Conservation (phyloP, 2,329 filamentous ascomycete species). For the Colletotrichum echinochloae region DNA sequence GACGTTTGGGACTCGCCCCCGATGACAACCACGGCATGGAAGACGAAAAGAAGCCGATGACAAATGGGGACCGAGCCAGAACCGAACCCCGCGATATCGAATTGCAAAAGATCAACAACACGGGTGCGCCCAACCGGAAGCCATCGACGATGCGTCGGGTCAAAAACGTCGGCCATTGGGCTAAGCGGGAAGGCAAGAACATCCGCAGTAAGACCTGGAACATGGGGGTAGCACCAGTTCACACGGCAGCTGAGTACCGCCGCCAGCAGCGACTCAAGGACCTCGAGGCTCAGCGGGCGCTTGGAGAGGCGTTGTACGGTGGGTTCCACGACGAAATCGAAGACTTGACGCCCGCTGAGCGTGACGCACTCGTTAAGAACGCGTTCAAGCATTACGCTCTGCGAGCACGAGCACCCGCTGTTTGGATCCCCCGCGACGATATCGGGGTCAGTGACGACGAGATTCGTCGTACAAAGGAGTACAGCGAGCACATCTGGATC, state of each 20-base stretch:
- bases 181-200: slow-evolving; percentile 61
- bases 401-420: slow-evolving; percentile 83
- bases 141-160: slow-evolving; percentile 60
- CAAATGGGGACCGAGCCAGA: slow-evolving; percentile 46
- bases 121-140: slow-evolving; percentile 45
- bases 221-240: slow-evolving; percentile 49
- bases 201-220: slow-evolving; percentile 60
- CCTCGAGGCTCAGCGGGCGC: slow-evolving; percentile 77
- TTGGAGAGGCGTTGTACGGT: slow-evolving; percentile 86
- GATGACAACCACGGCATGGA: slow-evolving; percentile 64
- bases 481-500: slow-evolving; percentile 88
- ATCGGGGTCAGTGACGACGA: slow-evolving; percentile 93
- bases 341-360: slow-evolving; percentile 89
- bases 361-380: slow-evolving; percentile 85
- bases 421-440: slow-evolving; percentile 95
- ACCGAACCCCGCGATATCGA: slow-evolving; percentile 50
- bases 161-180: slow-evolving; percentile 61
- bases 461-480: slow-evolving; percentile 79
- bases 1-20: slow-evolving; percentile 71
- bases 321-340: slow-evolving; percentile 94
- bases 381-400: slow-evolving; percentile 93
- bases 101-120: slow-evolving; percentile 47
- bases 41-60: slow-evolving; percentile 57
- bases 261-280: slow-evolving; percentile 66
- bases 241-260: slow-evolving; percentile 61